A percentile compares a stretch with the other conserved stretches of the same genome.
Evolutionary conservation across 768 basidiomycete genomes (phyloP).

Genomic region (Mycena maculata): DNA sequence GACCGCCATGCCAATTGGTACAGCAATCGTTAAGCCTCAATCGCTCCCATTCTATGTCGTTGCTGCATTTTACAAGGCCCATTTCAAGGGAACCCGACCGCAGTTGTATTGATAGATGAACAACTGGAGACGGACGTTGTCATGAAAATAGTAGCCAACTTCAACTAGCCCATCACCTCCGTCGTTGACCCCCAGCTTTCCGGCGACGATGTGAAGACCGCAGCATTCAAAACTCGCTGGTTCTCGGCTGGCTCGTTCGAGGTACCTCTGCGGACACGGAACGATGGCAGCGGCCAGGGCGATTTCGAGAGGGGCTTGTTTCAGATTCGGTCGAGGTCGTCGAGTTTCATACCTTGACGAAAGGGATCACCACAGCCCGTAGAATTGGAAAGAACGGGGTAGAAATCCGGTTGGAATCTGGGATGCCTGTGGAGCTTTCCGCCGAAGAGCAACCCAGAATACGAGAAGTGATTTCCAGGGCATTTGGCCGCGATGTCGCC

Average conservation of each 20-base stretch:
- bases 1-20: no score
- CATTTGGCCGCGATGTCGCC: conserved; percentile 52
- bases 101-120: conserved; percentile 51
- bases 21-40: no score
- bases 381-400: conserved; percentile 47
- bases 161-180: conserved; percentile 58
- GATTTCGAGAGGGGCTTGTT: conserved; percentile 46
- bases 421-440: conserved; percentile 39
- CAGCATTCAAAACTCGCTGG: conserved; percentile 52
- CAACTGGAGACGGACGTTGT: conserved; percentile 43
- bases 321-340: conserved; percentile 43
- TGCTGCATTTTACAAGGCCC: conserved; percentile 57
- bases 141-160: conserved; percentile 51
- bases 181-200: conserved; percentile 45
- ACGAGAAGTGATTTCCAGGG: conserved; percentile 45
- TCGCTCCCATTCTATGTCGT: conserved; percentile 52
- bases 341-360: conserved; percentile 46
- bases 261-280: conserved; percentile 39
- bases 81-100: conserved; percentile 60
- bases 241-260: conserved; percentile 46
- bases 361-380: conserved; percentile 42
- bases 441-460: conserved; percentile 46
- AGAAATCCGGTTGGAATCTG: conserved; percentile 53
- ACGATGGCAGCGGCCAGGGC: conserved; percentile 57
- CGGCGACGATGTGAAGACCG: conserved; percentile 40